Evolutionary conservation across 352 stramenopile genomes (phyloP).

Genomic region (Phytophthora tubulina): DNA sequence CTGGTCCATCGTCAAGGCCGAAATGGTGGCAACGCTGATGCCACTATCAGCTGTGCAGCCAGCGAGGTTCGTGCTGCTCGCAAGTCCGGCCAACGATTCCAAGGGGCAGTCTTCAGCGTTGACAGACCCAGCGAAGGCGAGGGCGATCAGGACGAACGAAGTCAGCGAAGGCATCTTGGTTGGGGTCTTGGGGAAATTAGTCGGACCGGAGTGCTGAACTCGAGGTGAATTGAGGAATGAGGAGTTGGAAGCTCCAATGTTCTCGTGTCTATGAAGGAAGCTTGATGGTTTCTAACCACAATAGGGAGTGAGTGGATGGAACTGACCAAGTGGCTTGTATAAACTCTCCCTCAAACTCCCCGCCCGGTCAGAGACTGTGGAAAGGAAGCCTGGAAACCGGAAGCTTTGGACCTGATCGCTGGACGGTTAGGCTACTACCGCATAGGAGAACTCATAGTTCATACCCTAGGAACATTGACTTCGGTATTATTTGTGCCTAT

Average conservation of each 20-base stretch:
- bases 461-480: too few relatives aligned
- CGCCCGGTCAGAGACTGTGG: conserved; percentile 7
- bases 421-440: neutral
- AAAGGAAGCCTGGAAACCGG: neutral
- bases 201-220: conserved; percentile 17
- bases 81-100: conserved; percentile 17
- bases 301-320: conserved; percentile 14
- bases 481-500: too few relatives aligned
- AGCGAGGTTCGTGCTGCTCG: conserved; percentile 26
- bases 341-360: conserved; percentile 10
- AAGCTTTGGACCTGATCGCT: neutral
- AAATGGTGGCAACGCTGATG: conserved; percentile 33
- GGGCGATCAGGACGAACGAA: conserved; percentile 16
- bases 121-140: conserved; percentile 16
- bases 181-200: neutral
- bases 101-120: conserved; percentile 27
- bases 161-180: conserved; percentile 32
- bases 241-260: neutral
- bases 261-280: neutral
- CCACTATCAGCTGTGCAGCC: conserved; percentile 25
- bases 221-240: conserved; percentile 32
- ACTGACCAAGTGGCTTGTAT: conserved; percentile 26
- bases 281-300: conserved; percentile 19
- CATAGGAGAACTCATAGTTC: too few relatives aligned
- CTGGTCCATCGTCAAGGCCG: conserved; percentile 16